Evolutionary conservation across 495 filamentous ascomycete genomes (phyloP).

Genomic region (Neurospora sp.): DNA sequence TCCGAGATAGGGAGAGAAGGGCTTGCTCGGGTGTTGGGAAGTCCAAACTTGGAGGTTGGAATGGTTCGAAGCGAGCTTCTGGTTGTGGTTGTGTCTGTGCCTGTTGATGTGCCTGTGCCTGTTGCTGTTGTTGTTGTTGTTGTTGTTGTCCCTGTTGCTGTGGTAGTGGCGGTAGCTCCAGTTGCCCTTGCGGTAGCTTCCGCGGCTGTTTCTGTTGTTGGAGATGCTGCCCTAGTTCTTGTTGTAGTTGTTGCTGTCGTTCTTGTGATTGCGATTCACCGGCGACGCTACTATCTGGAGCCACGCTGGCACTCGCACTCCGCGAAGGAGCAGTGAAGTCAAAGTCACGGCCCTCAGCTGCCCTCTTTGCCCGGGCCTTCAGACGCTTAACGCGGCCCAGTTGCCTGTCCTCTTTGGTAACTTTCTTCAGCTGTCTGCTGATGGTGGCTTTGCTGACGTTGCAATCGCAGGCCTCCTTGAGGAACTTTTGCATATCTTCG

Average conservation of each 20-base stretch:
- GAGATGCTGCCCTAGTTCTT: neutral
- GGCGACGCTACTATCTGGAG: neutral
- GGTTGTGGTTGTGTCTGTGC: neutral
- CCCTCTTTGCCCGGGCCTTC: neutral
- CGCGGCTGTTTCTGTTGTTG: neutral
- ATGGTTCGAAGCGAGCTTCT: neutral
- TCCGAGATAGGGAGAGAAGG: neutral
- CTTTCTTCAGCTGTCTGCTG: conserved; percentile 6
- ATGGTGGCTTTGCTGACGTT: conserved; percentile 17
- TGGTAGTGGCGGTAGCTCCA: neutral
- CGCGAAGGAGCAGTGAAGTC: neutral
- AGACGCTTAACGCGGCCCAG: neutral
- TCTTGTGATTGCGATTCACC: conserved; percentile 1
- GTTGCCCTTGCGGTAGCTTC: neutral
- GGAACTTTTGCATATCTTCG: conserved; percentile 20
- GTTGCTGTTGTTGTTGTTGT: neutral
- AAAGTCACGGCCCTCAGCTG: neutral
- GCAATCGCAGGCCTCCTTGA: conserved; percentile 12
- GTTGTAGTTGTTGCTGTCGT: neutral
- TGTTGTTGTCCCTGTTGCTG: neutral
- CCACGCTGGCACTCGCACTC: conserved; percentile 8
- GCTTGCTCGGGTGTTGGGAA: neutral
- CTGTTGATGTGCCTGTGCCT: neutral
- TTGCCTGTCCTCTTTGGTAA: conserved; percentile 1
- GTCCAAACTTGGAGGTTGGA: neutral